Evolutionary conservation across 768 basidiomycete species (phyloP), one percentile per base, ranked within the genome.

Genomic region (Symmetrospora coprosmae): DNA sequence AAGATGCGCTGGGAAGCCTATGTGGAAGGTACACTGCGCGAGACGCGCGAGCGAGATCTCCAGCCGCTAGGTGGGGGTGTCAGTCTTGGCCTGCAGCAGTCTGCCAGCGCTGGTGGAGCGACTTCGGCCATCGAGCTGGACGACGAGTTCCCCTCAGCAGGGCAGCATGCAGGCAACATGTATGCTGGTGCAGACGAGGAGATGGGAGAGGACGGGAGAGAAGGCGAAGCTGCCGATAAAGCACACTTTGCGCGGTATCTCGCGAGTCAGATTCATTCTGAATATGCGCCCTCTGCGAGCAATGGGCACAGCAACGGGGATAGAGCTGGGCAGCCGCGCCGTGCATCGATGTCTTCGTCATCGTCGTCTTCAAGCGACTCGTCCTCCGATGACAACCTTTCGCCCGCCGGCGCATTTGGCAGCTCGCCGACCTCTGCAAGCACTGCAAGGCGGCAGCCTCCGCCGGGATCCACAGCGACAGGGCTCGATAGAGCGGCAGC

Each of bases 1-100:
- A 27, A 30, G 17, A 27, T 9, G 19, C 35, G 30, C 19, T 99
- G 94, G 94, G 83, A 88, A 58, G 80, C 84, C 35, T 99, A 89
- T 65, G 87, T 96, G 38, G 81, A 78, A 2, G 87, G 86, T 4
- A 75, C 86, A 34, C 87, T 90, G 66, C 78, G 80, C 35, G 89
- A 94, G 71, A 86, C 88, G 9, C 88, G 88, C 74, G 79, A 79
- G 64, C 81, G 82, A 38, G 90, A 96, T 68, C 79, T 77, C 14
- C 80, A 79, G 64, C 76, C 85, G 8, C 78, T 97, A 16, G 91
- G 89, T 2, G 92, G 90, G 11, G 72, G 71, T 27, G 62, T 68
- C 39, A 59, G 47, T 19, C 23, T 51, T 16, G 33, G 41, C 6
- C 33, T 61, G 13, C 37, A 60, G 43, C 62, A 61, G 28, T 28